Conservation (phyloP, 495 filamentous ascomycete genomes). For the Lindgomyces ingoldianus region DNA sequence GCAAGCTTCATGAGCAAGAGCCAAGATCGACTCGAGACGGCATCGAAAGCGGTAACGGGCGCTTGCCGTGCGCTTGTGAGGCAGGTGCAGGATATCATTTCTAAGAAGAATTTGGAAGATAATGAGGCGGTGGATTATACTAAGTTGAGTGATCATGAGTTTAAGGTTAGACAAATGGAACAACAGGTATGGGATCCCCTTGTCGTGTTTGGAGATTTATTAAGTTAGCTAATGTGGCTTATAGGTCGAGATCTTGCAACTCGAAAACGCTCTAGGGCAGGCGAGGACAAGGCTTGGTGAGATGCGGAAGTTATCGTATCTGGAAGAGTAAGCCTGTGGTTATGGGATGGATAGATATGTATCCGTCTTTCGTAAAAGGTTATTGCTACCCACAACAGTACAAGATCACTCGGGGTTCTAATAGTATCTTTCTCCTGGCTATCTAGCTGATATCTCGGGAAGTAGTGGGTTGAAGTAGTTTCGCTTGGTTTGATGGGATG, state of each 20-base stretch:
- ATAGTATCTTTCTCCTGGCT: too few species aligned
- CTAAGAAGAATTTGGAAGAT: conserved; percentile 76
- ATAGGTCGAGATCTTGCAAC: conserved; percentile 93
- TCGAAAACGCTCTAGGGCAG: conserved; percentile 82
- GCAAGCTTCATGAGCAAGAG: conserved; percentile 96
- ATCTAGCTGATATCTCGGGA: too few species aligned
- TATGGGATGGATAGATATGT: neutral
- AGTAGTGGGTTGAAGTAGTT: too few species aligned
- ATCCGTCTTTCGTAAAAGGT: neutral
- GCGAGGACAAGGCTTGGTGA: conserved; percentile 86
- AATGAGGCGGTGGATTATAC: conserved; percentile 82
- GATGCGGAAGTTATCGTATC: conserved; percentile 98
- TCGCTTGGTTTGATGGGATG: too few species aligned
- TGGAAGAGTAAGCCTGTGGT: conserved; percentile 60
- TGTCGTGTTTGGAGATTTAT: conserved; percentile 7
- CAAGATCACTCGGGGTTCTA: too few species aligned
- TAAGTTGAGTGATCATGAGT: conserved; percentile 86
- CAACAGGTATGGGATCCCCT: conserved; percentile 75
- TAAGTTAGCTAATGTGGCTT: conserved; percentile 6
- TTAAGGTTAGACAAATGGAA: conserved; percentile 99
- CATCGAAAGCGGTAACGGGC: conserved; percentile 87
- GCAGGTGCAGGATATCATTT: conserved; percentile 93
- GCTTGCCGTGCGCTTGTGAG: conserved; percentile 86
- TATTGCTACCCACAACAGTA: neutral
- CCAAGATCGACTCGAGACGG: conserved; percentile 85